These are phyloP conservation scores for Backusella tuberculispora DNA, from an alignment of 192 early-diverging fungal species.

Conservation along the genomic window DNA sequence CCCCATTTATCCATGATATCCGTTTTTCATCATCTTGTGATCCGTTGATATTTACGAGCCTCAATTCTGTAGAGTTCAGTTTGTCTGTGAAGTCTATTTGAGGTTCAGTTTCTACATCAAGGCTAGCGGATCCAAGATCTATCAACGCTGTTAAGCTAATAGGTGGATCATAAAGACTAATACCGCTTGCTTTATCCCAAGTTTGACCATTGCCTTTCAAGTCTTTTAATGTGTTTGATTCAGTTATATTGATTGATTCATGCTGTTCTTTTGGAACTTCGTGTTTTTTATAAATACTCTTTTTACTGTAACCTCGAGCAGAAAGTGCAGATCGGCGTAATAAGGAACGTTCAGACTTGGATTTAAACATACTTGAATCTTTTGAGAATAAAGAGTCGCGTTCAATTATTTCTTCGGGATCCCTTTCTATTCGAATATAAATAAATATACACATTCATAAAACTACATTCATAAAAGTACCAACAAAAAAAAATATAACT, in stretches of 20 bases:
- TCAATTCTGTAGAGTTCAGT: too few species aligned
- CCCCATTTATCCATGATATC: too few species aligned
- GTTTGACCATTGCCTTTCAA: too few species aligned
- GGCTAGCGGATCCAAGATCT: slow-evolving; percentile 59
- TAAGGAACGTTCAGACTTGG: not conserved
- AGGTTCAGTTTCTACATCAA: slow-evolving; percentile 1
- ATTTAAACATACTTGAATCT: not conserved
- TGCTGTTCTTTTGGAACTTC: too few species aligned
- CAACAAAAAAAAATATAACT: not conserved
- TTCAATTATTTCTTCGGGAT: not conserved
- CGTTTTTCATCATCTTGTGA: too few species aligned
- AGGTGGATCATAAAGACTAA: slow-evolving; percentile 84
- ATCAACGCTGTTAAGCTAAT: slow-evolving; percentile 57
- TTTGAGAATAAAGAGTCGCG: not conserved
- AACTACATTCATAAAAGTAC: too few species aligned
- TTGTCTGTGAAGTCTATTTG: too few species aligned
- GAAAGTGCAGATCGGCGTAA: slow-evolving; percentile 14
- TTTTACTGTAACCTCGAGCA: not conserved
- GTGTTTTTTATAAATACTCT: not conserved
- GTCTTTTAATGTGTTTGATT: too few species aligned
- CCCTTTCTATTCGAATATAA: not conserved
- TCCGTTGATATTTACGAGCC: too few species aligned
- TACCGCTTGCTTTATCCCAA: slow-evolving; percentile 71
- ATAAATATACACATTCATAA: not conserved
- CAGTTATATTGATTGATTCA: too few species aligned